phyloP scores from a whole-genome alignment of 2,329 filamentous ascomycete genomes.

The Chaetomium globosum region DNA sequence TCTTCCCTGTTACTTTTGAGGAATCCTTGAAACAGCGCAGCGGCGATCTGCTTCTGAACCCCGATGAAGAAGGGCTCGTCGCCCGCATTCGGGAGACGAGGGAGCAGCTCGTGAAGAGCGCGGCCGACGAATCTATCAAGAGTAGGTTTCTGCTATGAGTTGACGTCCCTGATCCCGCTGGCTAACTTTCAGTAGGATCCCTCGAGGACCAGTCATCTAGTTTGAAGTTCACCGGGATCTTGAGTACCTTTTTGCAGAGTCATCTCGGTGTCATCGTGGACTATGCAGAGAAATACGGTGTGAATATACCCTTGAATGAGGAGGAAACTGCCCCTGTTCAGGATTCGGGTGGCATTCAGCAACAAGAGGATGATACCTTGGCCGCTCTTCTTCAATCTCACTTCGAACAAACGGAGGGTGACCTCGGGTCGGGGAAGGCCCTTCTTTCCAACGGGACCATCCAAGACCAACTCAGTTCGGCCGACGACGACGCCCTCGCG shows the following conservation, averaged over 20 bases:
- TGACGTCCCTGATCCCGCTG: neutral
- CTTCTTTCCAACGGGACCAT: conserved; percentile 14
- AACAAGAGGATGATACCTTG: conserved; percentile 30
- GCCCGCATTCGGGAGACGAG: conserved; percentile 48
- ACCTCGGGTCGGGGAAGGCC: conserved; percentile 10
- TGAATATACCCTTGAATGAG: conserved; percentile 43
- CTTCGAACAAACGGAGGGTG: conserved; percentile 21
- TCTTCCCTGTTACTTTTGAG: conserved; percentile 61
- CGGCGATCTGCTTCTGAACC: conserved; percentile 55
- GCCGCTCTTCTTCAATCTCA: conserved; percentile 33
- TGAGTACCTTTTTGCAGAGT: conserved; percentile 41
- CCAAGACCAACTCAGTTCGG: conserved; percentile 14
- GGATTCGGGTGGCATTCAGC: conserved; percentile 8
- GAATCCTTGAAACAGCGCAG: conserved; percentile 47
- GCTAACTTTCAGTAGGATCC: conserved; percentile 37
- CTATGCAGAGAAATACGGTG: conserved; percentile 45
- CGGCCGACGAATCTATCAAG: conserved; percentile 51
- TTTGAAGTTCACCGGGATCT: conserved; percentile 43
- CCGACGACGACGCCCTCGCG: conserved; percentile 24
- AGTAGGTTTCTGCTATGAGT: conserved; percentile 31
- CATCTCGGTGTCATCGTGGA: conserved; percentile 42
- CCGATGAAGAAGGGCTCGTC: conserved; percentile 54
- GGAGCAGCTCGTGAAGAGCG: conserved; percentile 54
- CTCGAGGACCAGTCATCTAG: conserved; percentile 47
- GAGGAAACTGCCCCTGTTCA: conserved; percentile 31